Percentiles rank a stretch among this genome's conserved stretches.
phyloP scores from a whole-genome alignment of 345 rosid species.

The Brassica napus region Da-Ae NC_063434.1:809501-810000 shows the following conservation, averaged over 20 bases:
- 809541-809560: neutral
- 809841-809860: too few species aligned
- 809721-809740: constrained; percentile 12
- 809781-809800: constrained; percentile 60
- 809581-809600: constrained; percentile 37
- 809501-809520: neutral
- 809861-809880: too few species aligned
- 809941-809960: constrained; percentile 9
- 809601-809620: constrained; percentile 41
- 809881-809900: too few species aligned
- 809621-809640: constrained; percentile 39
- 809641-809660: constrained; percentile 43
- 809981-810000: constrained; percentile 32
- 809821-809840: constrained; percentile 42
- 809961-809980: constrained; percentile 30
- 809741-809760: neutral
- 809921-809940: constrained; percentile 25
- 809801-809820: constrained; percentile 66
- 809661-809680: constrained; percentile 38
- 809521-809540: constrained; percentile 13
- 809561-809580: constrained; percentile 35
- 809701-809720: neutral
- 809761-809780: neutral
- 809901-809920: constrained; percentile 50
- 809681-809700: constrained; percentile 38